These are phyloP conservation scores for Hansenula anomala DNA, from an alignment of 1,139 yeast species.

Conservation along the genomic window DNA sequence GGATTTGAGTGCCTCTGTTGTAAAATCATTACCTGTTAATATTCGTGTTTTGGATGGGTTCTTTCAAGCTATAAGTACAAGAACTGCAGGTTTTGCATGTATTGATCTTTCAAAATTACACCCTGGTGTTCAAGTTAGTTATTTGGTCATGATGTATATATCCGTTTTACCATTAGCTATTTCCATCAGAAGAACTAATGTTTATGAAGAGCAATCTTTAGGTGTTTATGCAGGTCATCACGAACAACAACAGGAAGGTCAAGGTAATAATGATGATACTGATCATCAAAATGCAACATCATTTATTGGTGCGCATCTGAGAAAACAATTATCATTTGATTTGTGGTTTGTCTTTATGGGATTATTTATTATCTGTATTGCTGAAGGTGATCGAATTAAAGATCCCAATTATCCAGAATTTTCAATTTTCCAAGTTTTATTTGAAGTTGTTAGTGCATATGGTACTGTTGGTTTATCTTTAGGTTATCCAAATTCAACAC, in stretches of 20 bases:
- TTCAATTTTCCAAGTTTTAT: conserved; percentile 66
- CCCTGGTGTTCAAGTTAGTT: conserved; percentile 91
- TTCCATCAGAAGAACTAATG: conserved; percentile 93
- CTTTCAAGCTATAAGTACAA: conserved; percentile 85
- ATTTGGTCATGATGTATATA: conserved; percentile 96
- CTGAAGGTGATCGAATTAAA: conserved; percentile 64
- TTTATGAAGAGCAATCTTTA: conserved; percentile 92
- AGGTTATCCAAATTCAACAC: conserved; percentile 65
- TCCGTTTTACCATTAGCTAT: conserved; percentile 95
- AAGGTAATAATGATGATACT: conserved; percentile 8
- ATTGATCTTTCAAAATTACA: conserved; percentile 67
- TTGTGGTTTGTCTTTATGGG: conserved; percentile 92
- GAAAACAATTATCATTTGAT: conserved; percentile 90
- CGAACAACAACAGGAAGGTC: no score
- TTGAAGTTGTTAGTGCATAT: conserved; percentile 91
- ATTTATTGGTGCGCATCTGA: conserved; percentile 81
- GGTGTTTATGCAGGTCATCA: conserved; percentile 65
- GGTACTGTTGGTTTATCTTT: conserved; percentile 92
- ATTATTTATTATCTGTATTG: conserved; percentile 77
- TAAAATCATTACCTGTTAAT: conserved; percentile 54
- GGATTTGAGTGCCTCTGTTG: conserved; percentile 52
- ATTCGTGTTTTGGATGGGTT: conserved; percentile 74
- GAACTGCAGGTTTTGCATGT: conserved; percentile 89
- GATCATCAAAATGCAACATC: conserved; percentile 33
- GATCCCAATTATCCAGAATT: conserved; percentile 44